Evolutionary conservation across 495 filamentous ascomycete genomes (phyloP).

Genomic region (Chaetomidium leptoderma): DNA sequence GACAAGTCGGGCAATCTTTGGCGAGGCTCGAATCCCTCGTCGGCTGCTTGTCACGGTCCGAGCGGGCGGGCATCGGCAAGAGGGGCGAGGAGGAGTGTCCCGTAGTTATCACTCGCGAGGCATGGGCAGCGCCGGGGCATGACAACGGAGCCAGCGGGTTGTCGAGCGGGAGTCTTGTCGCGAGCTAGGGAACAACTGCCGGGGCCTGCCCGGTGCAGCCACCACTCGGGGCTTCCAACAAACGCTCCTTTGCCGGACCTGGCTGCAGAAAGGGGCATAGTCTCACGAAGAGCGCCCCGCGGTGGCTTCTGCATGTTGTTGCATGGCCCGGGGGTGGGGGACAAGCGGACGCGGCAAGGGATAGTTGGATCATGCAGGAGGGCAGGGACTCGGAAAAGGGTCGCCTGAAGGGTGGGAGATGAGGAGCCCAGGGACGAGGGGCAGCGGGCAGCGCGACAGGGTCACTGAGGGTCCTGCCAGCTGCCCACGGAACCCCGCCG

Average conservation of each 20-base stretch:
- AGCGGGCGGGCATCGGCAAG: no score
- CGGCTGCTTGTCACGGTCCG: neutral
- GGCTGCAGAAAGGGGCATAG: neutral
- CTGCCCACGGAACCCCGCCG: neutral
- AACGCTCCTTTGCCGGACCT: neutral
- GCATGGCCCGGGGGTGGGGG: no score
- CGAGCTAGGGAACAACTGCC: constrained; percentile 7
- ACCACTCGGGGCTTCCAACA: neutral
- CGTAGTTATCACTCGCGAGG: no score
- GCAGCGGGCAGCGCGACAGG: neutral
- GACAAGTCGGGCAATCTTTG: neutral
- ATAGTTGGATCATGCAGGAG: no score
- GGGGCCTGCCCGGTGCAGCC: neutral
- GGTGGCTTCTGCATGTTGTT: neutral
- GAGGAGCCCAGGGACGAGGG: neutral
- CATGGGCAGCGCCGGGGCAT: no score
- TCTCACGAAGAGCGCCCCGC: no score
- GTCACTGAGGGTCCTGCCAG: constrained; percentile 4
- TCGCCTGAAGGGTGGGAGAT: no score
- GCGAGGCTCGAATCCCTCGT: neutral
- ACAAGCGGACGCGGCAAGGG: no score
- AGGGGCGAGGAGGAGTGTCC: no score
- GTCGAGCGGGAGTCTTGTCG: neutral
- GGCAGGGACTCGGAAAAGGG: no score
- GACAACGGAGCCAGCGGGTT: no score